Base-by-base conservation (phyloP, 257 asterid species). In the Marsdenia floribunda region DNA sequence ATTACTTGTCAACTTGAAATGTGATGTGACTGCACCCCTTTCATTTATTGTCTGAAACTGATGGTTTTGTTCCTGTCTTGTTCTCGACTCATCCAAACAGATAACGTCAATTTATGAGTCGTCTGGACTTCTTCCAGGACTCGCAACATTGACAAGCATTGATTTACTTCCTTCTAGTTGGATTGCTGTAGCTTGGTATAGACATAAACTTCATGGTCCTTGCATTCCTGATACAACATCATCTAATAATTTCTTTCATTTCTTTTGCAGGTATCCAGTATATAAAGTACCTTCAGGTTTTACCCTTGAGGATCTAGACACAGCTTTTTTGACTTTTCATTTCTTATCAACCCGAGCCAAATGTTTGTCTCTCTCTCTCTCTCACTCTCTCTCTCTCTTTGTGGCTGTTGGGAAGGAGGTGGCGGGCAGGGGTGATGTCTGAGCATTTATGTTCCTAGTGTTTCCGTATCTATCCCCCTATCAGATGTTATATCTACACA, bases 161-260 rank as follows among this genome's bases (percentile, higher is more conserved):
- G 97, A 92, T 88, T 80, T 94, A 33, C 91, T 85, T 61, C 96
- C 97, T 9, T 57, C 90, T 24, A 94, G 99, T 79, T 94, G 99
- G 99, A 81, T 94, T 64, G 86, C 85, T 66, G 88, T 94, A 50
- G 99, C 99, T 68, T 94, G 98, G 99, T 94, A 82, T 35, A 6
- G 70, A 21, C 46, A 55, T 63, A 40, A 49, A 60, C 65, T 76
- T 78, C 68, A 24, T 57, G 75, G 44, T 14, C 35, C 50, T 73
- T 49, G 73, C 65, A 16, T 44, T 57, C 4, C 3, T 42, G 5
- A 42, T 65, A 15, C 58, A 16, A 60, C 14, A 2, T 21, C 57
- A 5, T 47, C 9, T 3, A 21, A n/a, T 22, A 50, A 0, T 73
- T 26, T 15, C 53, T 42, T 22, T 71, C 1, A 44, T 44, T 42